Conservation (phyloP, 2,329 filamentous ascomycete genomes). For the Xylariaceae sp. region DNA sequence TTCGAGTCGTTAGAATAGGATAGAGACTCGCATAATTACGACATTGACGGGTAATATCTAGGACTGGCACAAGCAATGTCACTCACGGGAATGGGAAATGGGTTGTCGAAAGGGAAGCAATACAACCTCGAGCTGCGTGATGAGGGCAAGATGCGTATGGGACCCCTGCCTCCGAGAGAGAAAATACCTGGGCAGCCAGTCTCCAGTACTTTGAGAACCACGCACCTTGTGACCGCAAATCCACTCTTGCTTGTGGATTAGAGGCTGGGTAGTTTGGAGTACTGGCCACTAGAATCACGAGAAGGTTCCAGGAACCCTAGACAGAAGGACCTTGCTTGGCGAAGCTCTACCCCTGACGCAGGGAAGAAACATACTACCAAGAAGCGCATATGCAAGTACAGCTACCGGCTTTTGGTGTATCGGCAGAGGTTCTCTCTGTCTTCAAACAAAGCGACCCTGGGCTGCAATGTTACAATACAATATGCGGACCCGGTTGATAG, state of each 20-base stretch:
- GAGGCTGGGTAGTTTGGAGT: constrained; percentile 2
- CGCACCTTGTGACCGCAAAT: constrained; percentile 32
- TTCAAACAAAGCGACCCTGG: not conserved
- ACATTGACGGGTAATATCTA: not conserved
- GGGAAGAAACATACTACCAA: constrained; percentile 13
- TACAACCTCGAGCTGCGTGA: constrained; percentile 17
- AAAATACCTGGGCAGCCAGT: constrained; percentile 20
- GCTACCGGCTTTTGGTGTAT: constrained; percentile 12
- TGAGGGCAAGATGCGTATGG: constrained; percentile 1
- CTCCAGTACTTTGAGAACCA: constrained; percentile 21
- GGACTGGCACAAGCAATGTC: constrained; percentile 10
- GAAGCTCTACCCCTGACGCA: constrained; percentile 24
- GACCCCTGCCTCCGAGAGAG: constrained; percentile 9
- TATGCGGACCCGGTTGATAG: not conserved
- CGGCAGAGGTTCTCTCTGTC: constrained; percentile 4
- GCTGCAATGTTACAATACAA: constrained; percentile 3
- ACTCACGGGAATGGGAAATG: constrained; percentile 5
- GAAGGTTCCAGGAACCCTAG: constrained; percentile 15
- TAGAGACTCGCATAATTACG: not conserved
- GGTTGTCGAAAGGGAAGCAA: constrained; percentile 9
- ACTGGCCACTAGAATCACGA: constrained; percentile 17
- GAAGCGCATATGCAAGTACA: constrained; percentile 6
- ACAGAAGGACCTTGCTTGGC: constrained; percentile 21
- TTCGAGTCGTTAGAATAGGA: not conserved
- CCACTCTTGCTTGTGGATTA: constrained; percentile 25